Evolutionary conservation across 495 filamentous ascomycete species (phyloP).

Genomic region (Aspergillus kassunensis): DNA sequence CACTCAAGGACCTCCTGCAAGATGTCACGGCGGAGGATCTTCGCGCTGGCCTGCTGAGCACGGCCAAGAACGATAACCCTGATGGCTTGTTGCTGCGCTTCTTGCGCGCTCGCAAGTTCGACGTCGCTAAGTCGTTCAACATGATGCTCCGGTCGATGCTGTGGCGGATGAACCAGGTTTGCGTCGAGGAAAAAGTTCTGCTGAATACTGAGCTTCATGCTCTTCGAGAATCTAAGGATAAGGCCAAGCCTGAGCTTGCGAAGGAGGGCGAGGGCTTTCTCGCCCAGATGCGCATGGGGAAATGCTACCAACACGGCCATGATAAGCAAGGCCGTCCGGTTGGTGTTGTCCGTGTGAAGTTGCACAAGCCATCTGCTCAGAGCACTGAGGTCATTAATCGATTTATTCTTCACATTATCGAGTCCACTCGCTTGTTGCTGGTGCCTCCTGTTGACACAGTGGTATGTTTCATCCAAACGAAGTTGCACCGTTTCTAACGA

Average conservation of each 20-base stretch:
- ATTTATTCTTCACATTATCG: slow-evolving; percentile 90
- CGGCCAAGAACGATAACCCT: slow-evolving; percentile 89
- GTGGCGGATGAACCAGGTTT: slow-evolving; percentile 75
- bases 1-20: slow-evolving; percentile 26
- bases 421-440: slow-evolving; percentile 77
- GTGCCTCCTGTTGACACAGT: slow-evolving; percentile 77
- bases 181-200: slow-evolving; percentile 81
- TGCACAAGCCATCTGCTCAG: slow-evolving; percentile 86
- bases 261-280: slow-evolving; percentile 76
- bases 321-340: slow-evolving; percentile 83
- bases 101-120: slow-evolving; percentile 90
- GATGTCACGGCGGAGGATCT: slow-evolving; percentile 63
- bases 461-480: slow-evolving; percentile 47
- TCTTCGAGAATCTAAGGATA: slow-evolving; percentile 50
- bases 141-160: slow-evolving; percentile 90
- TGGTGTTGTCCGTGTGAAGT: slow-evolving; percentile 69
- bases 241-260: slow-evolving; percentile 47
- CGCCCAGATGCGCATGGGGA: slow-evolving; percentile 80
- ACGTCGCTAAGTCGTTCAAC: slow-evolving; percentile 79
- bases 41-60: slow-evolving; percentile 71
- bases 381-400: slow-evolving; percentile 73
- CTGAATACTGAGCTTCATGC: slow-evolving; percentile 66
- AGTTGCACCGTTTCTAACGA: not conserved
- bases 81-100: slow-evolving; percentile 88
- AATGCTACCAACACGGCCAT: slow-evolving; percentile 80